Conservation (phyloP, 2,329 filamentous ascomycete species). For the Cercospora sp. region DNA sequence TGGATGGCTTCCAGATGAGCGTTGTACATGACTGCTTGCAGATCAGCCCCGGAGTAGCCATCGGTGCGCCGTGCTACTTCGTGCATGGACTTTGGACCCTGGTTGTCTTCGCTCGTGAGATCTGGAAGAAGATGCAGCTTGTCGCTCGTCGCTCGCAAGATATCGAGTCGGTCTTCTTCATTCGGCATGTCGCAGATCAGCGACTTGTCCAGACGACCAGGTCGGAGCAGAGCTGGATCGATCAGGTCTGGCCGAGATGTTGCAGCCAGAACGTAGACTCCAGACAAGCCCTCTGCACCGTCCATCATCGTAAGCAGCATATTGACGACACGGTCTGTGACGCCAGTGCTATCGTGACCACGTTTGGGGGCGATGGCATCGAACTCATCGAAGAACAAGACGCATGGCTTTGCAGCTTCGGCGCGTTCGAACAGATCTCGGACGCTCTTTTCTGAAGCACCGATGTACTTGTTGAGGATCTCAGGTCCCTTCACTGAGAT, state of each 20-base stretch:
- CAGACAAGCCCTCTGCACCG: constrained; percentile 88
- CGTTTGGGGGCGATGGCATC: constrained; percentile 96
- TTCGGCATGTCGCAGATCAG: constrained; percentile 87
- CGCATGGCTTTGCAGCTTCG: constrained; percentile 84
- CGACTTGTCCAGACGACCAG: constrained; percentile 90
- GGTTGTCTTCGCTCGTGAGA: constrained; percentile 52
- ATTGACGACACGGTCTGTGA: constrained; percentile 98
- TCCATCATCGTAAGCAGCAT: constrained; percentile 99
- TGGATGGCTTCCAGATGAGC: constrained; percentile 97
- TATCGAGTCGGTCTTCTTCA: constrained; percentile 79
- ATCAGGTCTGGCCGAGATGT: constrained; percentile 93
- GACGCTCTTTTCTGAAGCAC: constrained; percentile 93
- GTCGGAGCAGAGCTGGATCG: constrained; percentile 86
- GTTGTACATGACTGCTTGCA: constrained; percentile 94
- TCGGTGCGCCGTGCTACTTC: constrained; percentile 79
- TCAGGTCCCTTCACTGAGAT: constrained; percentile 98
- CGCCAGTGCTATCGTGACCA: constrained; percentile 94
- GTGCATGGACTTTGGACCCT: constrained; percentile 51
- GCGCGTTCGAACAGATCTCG: constrained; percentile 93
- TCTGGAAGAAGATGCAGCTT: constrained; percentile 72
- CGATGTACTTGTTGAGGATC: constrained; percentile 98
- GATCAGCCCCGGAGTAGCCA: constrained; percentile 89
- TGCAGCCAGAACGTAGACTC: constrained; percentile 94
- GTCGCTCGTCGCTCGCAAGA: constrained; percentile 77
- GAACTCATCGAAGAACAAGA: constrained; percentile 98